Evolutionary conservation across 192 early-diverging fungal genomes (phyloP), one percentile per base, ranked within the genome.

Genomic region (Coemansia sp.): DNA sequence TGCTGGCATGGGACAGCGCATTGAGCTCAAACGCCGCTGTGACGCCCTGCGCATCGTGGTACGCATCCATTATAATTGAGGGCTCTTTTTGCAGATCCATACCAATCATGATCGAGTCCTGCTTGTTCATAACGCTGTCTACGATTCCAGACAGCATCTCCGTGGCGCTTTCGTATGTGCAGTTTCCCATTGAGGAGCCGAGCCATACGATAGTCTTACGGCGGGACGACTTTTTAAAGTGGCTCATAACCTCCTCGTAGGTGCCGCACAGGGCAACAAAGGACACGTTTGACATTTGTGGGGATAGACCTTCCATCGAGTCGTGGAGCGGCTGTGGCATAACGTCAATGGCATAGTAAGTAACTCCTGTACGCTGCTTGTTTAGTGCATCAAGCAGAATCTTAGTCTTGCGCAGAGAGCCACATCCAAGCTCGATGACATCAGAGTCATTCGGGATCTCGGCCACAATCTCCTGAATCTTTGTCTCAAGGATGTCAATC

Each of bases 341-440:
- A 20, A 98, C 87, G 69, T 98, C 96, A 10, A 96, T 84, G 9
- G 96, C 95, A 73, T 92, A 95, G 77, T 96, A 98, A 0, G 88
- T 90, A 7, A 94, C 76, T 25, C 85, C 83, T 41, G 83, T 77
- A 43, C 85, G 80, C 42, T 84, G 85, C 58, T 74, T 61, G 61
- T 91, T 86, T 13, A 98, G 87, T 0, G 90, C 88, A 25, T 92
- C 82, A 11, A 96, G 86, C 5, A 98, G 76, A 42, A 92, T 79
- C 65, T 88, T 86, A 4, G 95, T 96, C 72, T 98, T 98, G 65
- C 94, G 87, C 76, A 98, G 87, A 2, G 94, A 88, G 2, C 96
- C 96, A 57, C 90, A 89, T 37, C 96, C 96, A 2, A 98, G 86
- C 72, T 98, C 96, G 51, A 98, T 86, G 40, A 96, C 70, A 25